phyloP scores from a whole-genome alignment of 257 asterid species.

The Lycium ferocissimum region DNA sequence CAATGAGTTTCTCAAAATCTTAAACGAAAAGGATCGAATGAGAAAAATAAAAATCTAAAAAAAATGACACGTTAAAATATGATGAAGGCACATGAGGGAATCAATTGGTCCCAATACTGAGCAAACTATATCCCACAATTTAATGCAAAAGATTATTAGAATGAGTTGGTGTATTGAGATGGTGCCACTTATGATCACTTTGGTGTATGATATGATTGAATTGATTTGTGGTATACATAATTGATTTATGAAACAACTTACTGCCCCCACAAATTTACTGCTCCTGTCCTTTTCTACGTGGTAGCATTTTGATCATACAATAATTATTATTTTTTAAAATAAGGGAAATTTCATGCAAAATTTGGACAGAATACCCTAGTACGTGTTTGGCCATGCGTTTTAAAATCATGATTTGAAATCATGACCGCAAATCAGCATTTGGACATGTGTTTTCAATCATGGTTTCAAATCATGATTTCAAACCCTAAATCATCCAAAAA shows the following conservation, averaged over 20 bases:
- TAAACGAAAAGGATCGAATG: too few species aligned
- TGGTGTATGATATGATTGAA: constrained; percentile 9
- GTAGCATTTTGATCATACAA: constrained; percentile 13
- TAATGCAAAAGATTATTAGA: not conserved
- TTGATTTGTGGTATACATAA: not conserved
- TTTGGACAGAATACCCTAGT: too few species aligned
- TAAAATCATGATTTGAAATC: too few species aligned
- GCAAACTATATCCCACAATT: not conserved
- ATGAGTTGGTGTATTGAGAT: not conserved
- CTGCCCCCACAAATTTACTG: not conserved
- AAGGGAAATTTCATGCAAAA: too few species aligned
- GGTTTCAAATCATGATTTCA: too few species aligned
- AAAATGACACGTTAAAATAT: not conserved
- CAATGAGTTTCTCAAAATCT: too few species aligned
- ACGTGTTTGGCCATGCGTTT: too few species aligned
- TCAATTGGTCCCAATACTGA: not conserved
- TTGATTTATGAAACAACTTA: not conserved
- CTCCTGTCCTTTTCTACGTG: not conserved
- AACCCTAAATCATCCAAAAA: too few species aligned
- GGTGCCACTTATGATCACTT: constrained; percentile 17
- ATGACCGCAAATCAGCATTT: too few species aligned
- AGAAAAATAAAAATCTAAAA: not conserved
- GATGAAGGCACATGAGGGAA: not conserved
- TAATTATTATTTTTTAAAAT: too few species aligned
- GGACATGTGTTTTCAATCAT: too few species aligned